Percentiles rank a stretch among this genome's conserved stretches.
Evolutionary conservation across 164 flowering plant species (phyloP).

Genomic region (Piper longum): DNA sequence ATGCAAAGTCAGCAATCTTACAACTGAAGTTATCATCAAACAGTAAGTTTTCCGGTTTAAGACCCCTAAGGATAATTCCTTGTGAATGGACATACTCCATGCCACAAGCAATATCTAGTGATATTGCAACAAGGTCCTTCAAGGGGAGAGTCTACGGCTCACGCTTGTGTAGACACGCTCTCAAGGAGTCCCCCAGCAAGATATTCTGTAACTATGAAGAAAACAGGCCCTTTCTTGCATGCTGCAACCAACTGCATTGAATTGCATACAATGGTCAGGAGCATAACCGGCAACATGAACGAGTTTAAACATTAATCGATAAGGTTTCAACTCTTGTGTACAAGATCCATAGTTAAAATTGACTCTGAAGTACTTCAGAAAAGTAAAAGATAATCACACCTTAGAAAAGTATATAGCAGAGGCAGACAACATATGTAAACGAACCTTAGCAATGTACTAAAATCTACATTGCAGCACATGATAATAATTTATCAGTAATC

Average conservation of each 20-base stretch:
- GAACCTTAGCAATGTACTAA: too few species aligned
- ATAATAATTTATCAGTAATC: not conserved
- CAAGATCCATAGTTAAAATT: too few species aligned
- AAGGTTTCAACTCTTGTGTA: too few species aligned
- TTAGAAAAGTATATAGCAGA: too few species aligned
- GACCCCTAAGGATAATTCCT: slow-evolving; percentile 83
- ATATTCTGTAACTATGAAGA: slow-evolving; percentile 67
- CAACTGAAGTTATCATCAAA: slow-evolving; percentile 50
- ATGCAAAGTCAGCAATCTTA: slow-evolving; percentile 88
- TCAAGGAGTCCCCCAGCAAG: slow-evolving; percentile 76
- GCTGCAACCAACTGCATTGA: slow-evolving; percentile 68
- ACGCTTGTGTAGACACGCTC: slow-evolving; percentile 66
- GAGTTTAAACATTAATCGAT: not conserved
- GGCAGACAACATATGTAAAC: not conserved
- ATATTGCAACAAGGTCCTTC: slow-evolving; percentile 35
- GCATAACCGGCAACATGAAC: not conserved
- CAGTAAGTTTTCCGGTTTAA: slow-evolving; percentile 75
- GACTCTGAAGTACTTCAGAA: too few species aligned
- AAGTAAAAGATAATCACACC: too few species aligned
- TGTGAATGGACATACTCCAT: slow-evolving; percentile 88
- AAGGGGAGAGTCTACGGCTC: slow-evolving; percentile 48
- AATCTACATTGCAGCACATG: too few species aligned
- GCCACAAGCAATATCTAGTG: slow-evolving; percentile 79
- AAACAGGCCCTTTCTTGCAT: slow-evolving; percentile 61
- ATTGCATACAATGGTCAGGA: not conserved